Percentiles rank a stretch among this genome's conserved stretches.
phyloP scores from a whole-genome alignment of 768 basidiomycete species.

The Pleurotus pulmonarius region DNA sequence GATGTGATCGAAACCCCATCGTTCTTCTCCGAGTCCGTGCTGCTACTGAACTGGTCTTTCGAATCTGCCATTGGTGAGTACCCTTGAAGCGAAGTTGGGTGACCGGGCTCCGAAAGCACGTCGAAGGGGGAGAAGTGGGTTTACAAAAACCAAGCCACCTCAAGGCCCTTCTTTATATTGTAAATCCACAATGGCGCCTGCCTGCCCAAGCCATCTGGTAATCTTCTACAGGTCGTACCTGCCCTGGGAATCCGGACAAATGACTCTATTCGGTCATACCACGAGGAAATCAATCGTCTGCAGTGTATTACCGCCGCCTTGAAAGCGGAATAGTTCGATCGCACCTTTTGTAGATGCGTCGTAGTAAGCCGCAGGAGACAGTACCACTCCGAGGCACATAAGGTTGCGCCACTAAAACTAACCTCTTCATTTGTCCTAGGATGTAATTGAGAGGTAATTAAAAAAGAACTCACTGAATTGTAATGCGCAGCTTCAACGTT shows the following conservation, averaged over 20 bases:
- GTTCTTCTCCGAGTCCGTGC: not conserved
- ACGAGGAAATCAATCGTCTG: not conserved
- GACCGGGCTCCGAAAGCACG: not conserved
- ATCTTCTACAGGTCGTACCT: not conserved
- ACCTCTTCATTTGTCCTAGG: not conserved
- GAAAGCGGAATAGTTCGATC: slow-evolving; percentile 2
- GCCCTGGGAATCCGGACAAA: slow-evolving; percentile 6
- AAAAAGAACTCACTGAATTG: too few species aligned
- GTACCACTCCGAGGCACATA: not conserved
- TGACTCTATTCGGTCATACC: not conserved
- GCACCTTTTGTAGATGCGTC: not conserved
- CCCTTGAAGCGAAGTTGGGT: too few species aligned
- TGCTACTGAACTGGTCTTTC: slow-evolving; percentile 1
- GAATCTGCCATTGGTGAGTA: not conserved
- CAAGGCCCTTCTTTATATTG: slow-evolving; percentile 1
- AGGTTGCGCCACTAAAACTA: not conserved
- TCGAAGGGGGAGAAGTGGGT: not conserved
- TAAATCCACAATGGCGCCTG: not conserved
- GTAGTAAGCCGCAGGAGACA: too few species aligned
- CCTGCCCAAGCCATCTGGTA: not conserved
- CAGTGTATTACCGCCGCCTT: slow-evolving; percentile 6
- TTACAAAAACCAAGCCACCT: not conserved
- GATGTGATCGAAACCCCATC: slow-evolving; percentile 18
- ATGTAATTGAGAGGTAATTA: too few species aligned
- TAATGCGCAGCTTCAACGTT: too few species aligned